Conservation (phyloP, 1,284 basidiomycete species). For the Leccinum cinnamomeum region DNA sequence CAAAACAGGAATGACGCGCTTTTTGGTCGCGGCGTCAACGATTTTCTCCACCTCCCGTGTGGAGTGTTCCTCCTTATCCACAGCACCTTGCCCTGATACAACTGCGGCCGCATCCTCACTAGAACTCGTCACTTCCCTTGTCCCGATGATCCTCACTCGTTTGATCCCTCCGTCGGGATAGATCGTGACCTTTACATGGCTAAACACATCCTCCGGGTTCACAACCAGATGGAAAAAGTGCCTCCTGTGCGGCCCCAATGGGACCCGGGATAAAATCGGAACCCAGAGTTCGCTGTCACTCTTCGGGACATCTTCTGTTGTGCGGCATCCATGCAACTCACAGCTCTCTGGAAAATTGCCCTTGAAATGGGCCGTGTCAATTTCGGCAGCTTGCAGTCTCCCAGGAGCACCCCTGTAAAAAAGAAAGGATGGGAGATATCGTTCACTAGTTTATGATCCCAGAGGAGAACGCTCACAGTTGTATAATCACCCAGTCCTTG, state of each 20-base stretch:
- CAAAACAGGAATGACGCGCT: constrained; percentile 58
- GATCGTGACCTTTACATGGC: constrained; percentile 88
- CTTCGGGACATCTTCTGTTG: constrained; percentile 40
- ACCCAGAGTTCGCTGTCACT: constrained; percentile 63
- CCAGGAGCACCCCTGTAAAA: constrained; percentile 64
- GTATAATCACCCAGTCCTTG: constrained; percentile 90
- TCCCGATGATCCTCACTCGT: constrained; percentile 82
- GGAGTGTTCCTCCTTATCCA: constrained; percentile 9
- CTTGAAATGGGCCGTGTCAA: constrained; percentile 95
- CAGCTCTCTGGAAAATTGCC: constrained; percentile 95
- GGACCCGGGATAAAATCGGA: constrained; percentile 71
- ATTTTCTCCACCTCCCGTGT: constrained; percentile 1
- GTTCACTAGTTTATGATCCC: constrained; percentile 6
- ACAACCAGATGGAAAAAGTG: constrained; percentile 86
- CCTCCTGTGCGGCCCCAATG: constrained; percentile 87
- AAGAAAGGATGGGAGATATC: constrained; percentile 4
- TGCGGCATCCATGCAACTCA: constrained; percentile 71
- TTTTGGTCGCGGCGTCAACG: constrained; percentile 13
- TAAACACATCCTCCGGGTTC: constrained; percentile 58
- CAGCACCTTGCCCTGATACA: constrained; percentile 5
- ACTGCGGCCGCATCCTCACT: constrained; percentile 14
- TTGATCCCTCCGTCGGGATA: constrained; percentile 97
- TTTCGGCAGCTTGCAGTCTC: constrained; percentile 75
- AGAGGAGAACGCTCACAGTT: constrained; percentile 59
- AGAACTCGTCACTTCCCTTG: constrained; percentile 38